Evolutionary conservation across 2,329 filamentous ascomycete species (phyloP), one percentile per base, ranked within the genome.

Genomic region (Aciculosporium take): DNA sequence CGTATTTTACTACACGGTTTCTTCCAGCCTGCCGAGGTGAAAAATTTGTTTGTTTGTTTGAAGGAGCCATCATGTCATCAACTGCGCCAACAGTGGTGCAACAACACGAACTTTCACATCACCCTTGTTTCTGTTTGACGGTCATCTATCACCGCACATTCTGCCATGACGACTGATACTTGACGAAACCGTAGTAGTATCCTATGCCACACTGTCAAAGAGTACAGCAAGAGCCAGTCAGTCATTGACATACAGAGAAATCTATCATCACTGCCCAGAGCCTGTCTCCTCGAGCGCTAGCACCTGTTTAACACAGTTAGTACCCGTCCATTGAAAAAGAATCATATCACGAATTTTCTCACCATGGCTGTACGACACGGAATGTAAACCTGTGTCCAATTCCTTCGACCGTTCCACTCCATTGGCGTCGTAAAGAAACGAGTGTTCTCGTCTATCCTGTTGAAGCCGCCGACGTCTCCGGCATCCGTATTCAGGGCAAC

Each of bases 361-460:
- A 94, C 88, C 59, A 95, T 66, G 17, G 86, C 89, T 46, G 82
- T 87, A 53, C 89, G 72, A 40, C 76, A 76, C 13, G 89, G 89
- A 46, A 94, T 76, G 58, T 98, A 98, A 40, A 95, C 74, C 58
- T 96, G 91, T 37, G 85, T 76, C 67, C 85, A 95, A 63, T 96
- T 96, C 66, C 75, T 81, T 47, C 91, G 71, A 12, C 75, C 76
- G 57, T 96, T 96, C 91, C 91, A 96, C 47, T 75, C 72, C 66
- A 95, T 76, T 12, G 86, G 76, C 5, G 86, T 93, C 0, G 91
- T 96, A 60, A 94, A 95, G 69, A 91, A 96, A 27, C 85, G 71
- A 2, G 85, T 91, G n/a, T 65, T 72, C 49, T 84, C 77, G 42
- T 85, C 79, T 39, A 95, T 74, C 24, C 88, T 76, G 24, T 74